These are phyloP conservation scores for Xylaria sp. DNA, from an alignment of 2,329 filamentous ascomycete genomes.

Conservation along the genomic window DNA sequence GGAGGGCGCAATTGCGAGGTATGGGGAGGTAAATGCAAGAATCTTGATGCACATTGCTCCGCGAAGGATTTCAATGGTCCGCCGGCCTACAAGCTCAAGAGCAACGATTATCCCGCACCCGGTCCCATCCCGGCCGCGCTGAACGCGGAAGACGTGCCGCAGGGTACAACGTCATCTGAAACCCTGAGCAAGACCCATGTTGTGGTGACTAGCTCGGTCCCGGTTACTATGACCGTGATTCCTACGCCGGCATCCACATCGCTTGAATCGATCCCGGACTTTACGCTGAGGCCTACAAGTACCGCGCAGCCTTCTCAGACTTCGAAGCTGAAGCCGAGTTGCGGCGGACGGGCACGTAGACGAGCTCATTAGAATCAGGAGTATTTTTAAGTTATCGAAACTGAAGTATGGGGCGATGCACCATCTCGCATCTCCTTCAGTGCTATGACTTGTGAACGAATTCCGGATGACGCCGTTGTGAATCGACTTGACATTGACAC, in stretches of 20 bases:
- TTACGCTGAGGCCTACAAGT: constrained; percentile 21
- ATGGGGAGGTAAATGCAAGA: constrained; percentile 70
- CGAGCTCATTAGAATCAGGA: neutral
- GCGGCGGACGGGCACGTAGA: constrained; percentile 25
- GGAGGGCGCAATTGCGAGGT: constrained; percentile 67
- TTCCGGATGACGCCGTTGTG: no score
- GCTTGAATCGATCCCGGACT: constrained; percentile 27
- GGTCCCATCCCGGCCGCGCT: constrained; percentile 31
- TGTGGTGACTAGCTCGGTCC: constrained; percentile 21
- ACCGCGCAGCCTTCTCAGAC: constrained; percentile 18
- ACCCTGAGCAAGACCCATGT: constrained; percentile 10
- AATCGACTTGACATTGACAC: neutral
- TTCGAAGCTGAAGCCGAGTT: constrained; percentile 25
- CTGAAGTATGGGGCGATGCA: neutral
- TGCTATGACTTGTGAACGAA: neutral
- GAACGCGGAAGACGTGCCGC: constrained; percentile 25
- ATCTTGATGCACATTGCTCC: constrained; percentile 55
- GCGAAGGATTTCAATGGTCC: constrained; percentile 57
- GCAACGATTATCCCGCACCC: constrained; percentile 29
- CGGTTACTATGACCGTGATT: constrained; percentile 18
- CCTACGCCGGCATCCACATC: constrained; percentile 17
- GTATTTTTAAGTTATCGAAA: neutral
- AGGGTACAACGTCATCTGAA: constrained; percentile 20
- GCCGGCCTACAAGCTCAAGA: constrained; percentile 44
- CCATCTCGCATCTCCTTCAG: neutral